Conservation (phyloP, 345 rosid genomes). For the Arabidopsis thaliana region DNA sequence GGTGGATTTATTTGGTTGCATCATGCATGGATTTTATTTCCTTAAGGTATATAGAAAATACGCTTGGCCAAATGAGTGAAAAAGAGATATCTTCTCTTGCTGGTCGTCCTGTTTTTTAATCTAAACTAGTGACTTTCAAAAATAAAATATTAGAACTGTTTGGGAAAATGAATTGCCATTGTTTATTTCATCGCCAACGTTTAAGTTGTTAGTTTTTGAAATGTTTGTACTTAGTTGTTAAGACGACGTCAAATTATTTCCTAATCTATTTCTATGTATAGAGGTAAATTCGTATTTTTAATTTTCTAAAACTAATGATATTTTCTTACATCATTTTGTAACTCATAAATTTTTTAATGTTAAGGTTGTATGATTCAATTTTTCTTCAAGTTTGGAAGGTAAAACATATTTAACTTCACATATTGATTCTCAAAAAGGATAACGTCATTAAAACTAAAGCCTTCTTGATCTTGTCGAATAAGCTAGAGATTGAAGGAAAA, state of each 20-base stretch:
- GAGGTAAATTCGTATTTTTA: neutral
- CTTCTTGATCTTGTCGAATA: neutral
- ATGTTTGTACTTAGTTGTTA: neutral
- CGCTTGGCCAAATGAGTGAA: too few relatives aligned
- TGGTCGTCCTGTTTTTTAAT: too few relatives aligned
- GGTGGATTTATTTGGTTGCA: too few relatives aligned
- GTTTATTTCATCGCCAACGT: neutral
- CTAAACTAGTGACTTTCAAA: too few relatives aligned
- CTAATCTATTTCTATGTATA: too few relatives aligned
- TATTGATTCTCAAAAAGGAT: neutral
- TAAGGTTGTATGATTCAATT: neutral
- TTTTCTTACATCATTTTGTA: neutral
- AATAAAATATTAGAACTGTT: too few relatives aligned
- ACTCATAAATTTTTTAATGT: too few relatives aligned
- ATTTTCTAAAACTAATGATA: too few relatives aligned
- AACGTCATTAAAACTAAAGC: neutral
- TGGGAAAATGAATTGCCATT: neutral
- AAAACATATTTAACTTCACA: neutral
- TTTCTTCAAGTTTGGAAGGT: neutral
- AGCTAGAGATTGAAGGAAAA: neutral
- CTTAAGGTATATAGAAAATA: too few relatives aligned
- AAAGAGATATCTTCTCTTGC: too few relatives aligned
- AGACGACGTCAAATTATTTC: neutral
- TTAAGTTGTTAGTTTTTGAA: neutral
- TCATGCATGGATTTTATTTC: too few relatives aligned